These are phyloP conservation scores for Colletotrichum spaethianum DNA, from an alignment of 2,329 filamentous ascomycete species.

Conservation along the genomic window DNA sequence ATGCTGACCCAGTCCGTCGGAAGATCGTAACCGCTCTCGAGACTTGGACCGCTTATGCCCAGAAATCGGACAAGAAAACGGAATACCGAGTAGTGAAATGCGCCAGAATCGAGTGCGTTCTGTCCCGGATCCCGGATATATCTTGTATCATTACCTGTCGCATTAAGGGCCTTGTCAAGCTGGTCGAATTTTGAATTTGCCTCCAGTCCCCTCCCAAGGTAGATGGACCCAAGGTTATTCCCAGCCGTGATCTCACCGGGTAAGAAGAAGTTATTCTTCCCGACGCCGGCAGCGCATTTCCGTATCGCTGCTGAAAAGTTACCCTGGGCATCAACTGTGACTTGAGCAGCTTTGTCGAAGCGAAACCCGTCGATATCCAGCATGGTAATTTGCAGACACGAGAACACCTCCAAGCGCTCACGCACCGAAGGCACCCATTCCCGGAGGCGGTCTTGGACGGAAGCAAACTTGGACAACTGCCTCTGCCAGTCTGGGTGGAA, in stretches of 20 bases:
- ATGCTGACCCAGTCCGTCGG: not conserved
- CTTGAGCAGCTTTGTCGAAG: slow-evolving; percentile 77
- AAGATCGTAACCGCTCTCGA: not conserved
- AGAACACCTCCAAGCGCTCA: slow-evolving; percentile 71
- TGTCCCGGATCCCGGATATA: slow-evolving; percentile 1
- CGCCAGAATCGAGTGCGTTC: not conserved
- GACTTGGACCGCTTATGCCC: not conserved
- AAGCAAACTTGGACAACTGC: slow-evolving; percentile 76
- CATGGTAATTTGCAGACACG: slow-evolving; percentile 72
- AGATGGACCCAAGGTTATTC: not conserved
- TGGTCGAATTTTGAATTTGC: not conserved
- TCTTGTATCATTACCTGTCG: not conserved
- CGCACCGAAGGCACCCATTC: slow-evolving; percentile 73
- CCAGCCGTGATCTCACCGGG: not conserved
- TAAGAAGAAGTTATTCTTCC: not conserved
- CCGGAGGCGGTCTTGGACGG: slow-evolving; percentile 76
- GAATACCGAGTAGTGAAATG: not conserved
- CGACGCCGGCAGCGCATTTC: not conserved
- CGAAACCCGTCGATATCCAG: slow-evolving; percentile 77
- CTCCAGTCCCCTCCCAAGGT: not conserved
- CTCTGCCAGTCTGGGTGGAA: slow-evolving; percentile 74
- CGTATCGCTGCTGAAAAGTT: slow-evolving; percentile 61
- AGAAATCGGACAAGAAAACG: not conserved
- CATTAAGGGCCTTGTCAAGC: not conserved
- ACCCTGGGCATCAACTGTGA: slow-evolving; percentile 72